Evolutionary conservation across 805 yeast species (phyloP).

Genomic region (Nakazawaea anatomiae): DNA sequence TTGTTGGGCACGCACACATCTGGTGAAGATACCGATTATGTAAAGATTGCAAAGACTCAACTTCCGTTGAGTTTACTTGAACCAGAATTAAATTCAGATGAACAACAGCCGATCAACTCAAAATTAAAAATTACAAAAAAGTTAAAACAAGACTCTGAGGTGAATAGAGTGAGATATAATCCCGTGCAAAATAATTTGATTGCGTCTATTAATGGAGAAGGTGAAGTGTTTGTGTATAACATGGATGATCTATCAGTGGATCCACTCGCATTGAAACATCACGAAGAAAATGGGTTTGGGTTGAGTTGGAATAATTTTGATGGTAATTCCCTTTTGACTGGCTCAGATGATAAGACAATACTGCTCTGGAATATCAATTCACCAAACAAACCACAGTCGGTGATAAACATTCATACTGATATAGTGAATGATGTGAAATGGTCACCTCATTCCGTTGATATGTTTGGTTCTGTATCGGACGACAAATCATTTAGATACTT

Average conservation of each 20-base stretch:
- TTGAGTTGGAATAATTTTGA: constrained; percentile 54
- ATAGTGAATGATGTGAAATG: constrained; percentile 76
- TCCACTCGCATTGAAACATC: constrained; percentile 37
- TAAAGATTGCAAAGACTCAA: constrained; percentile 60
- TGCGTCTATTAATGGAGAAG: constrained; percentile 65
- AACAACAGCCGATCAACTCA: constrained; percentile 33
- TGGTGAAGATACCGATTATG: constrained; percentile 58
- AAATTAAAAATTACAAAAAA: constrained; percentile 58
- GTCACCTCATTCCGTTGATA: constrained; percentile 45
- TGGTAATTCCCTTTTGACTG: constrained; percentile 47
- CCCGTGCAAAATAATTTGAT: constrained; percentile 52
- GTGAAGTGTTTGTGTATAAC: constrained; percentile 53
- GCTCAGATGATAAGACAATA: constrained; percentile 61
- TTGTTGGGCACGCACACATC: constrained; percentile 72
- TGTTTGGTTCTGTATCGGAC: constrained; percentile 72
- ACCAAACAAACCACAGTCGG: constrained; percentile 20
- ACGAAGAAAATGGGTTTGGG: constrained; percentile 69
- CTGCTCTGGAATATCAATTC: constrained; percentile 51
- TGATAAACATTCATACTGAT: constrained; percentile 38
- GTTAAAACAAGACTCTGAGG: constrained; percentile 55
- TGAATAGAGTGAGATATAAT: constrained; percentile 67
- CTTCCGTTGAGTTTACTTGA: constrained; percentile 38
- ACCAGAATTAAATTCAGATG: constrained; percentile 19
- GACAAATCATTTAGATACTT: constrained; percentile 50
- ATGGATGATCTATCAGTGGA: constrained; percentile 21